These are phyloP conservation scores for Cystofilobasidium ferigula DNA, from an alignment of 768 basidiomycete species.

Conservation along the genomic window DNA sequence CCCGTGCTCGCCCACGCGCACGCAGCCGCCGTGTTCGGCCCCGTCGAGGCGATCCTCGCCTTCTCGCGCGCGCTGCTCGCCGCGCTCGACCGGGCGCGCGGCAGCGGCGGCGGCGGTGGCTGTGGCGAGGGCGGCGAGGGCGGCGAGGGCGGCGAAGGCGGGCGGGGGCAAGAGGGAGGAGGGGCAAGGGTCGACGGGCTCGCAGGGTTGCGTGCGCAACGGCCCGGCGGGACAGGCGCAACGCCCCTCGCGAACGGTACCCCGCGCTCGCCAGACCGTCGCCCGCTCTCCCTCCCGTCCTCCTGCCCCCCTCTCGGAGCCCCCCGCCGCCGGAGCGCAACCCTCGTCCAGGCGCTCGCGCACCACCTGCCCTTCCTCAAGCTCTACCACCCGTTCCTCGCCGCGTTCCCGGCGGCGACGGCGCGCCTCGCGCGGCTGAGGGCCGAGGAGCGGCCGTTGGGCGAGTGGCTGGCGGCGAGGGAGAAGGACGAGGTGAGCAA, in stretches of 20 bases:
- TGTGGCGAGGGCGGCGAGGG: background rate
- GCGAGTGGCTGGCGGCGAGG: conserved; percentile 52
- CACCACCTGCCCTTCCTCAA: conserved; percentile 81
- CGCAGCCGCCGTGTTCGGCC: conserved; percentile 67
- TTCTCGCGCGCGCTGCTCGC: conserved; percentile 16
- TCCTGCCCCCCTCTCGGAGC: background rate
- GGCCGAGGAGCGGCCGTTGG: conserved; percentile 44
- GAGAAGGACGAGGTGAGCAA: conserved; percentile 62
- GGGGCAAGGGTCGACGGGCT: too few species aligned
- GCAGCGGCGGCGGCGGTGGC: too few species aligned
- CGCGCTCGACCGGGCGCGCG: conserved; percentile 55
- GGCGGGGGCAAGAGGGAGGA: too few species aligned
- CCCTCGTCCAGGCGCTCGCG: conserved; percentile 46
- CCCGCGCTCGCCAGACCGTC: too few species aligned
- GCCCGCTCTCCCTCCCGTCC: background rate
- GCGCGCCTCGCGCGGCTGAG: conserved; percentile 48
- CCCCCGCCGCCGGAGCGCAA: background rate
- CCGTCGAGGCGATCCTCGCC: conserved; percentile 68
- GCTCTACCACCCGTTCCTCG: conserved; percentile 73
- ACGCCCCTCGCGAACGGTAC: background rate
- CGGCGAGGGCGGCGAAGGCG: too few species aligned
- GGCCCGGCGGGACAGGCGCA: too few species aligned
- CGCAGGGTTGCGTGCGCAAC: too few species aligned
- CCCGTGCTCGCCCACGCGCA: conserved; percentile 56
- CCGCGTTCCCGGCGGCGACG: conserved; percentile 60